A percentile compares a stretch with the other conserved stretches of the same genome.
phyloP scores from a whole-genome alignment of 1,284 basidiomycete genomes.

The Cutaneotrichosporon sp. region DNA sequence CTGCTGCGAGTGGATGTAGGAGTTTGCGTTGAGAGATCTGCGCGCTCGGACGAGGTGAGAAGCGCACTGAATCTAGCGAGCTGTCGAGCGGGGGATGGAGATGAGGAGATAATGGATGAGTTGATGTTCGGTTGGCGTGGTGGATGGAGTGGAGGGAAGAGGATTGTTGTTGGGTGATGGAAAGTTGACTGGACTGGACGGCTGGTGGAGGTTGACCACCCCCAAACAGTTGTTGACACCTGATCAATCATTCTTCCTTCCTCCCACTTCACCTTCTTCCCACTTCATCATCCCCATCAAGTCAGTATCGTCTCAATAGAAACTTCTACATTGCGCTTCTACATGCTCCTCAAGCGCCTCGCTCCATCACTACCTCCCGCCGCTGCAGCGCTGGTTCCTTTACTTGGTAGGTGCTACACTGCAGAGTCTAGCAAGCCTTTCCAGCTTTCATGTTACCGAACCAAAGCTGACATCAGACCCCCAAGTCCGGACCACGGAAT shows the following conservation, averaged over 20 bases:
- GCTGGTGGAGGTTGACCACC: slow-evolving; percentile 13
- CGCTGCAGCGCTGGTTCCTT: slow-evolving; percentile 23
- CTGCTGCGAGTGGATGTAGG: background rate
- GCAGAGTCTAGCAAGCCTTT: background rate
- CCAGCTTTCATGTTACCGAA: background rate
- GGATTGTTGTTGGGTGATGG: background rate
- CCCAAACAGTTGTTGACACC: background rate
- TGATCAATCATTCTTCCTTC: background rate
- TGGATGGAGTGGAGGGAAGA: background rate
- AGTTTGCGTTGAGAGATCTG: no score
- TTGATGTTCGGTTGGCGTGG: background rate
- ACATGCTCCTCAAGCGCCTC: slow-evolving; percentile 42
- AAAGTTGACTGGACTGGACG: no score
- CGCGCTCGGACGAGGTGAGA: no score
- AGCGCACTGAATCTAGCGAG: no score
- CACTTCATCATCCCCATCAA: background rate
- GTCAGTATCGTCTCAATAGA: background rate
- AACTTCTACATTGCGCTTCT: background rate
- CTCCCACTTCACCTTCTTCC: background rate
- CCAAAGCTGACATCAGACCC: slow-evolving; percentile 11
- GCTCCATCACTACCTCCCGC: slow-evolving; percentile 21
- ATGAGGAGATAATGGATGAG: background rate
- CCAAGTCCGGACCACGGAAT: slow-evolving; percentile 36
- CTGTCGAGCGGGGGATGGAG: no score
- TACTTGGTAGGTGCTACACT: slow-evolving; percentile 23